These are phyloP conservation scores for Cladorrhinum samala DNA, from an alignment of 495 filamentous ascomycete species.

Conservation along the genomic window DNA sequence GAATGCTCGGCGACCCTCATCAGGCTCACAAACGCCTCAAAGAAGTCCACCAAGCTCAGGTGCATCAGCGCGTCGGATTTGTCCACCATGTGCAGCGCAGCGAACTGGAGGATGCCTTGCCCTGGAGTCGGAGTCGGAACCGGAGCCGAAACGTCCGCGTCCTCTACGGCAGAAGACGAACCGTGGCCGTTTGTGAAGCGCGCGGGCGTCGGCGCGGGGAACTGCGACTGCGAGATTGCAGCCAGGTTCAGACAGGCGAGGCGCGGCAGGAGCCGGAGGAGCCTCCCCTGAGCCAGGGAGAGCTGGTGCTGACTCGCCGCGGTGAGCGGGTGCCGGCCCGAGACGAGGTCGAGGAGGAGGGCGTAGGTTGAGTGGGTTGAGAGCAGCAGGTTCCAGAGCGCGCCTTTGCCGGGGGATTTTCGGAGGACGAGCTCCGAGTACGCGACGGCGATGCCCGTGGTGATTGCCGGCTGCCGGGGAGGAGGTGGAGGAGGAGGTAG, in stretches of 20 bases:
- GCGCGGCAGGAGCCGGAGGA: slow-evolving; percentile 64
- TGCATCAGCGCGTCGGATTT: slow-evolving; percentile 72
- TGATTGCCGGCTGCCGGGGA: slow-evolving; percentile 25
- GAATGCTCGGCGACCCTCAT: slow-evolving; percentile 41
- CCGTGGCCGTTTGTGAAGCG: slow-evolving; percentile 36
- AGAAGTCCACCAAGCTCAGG: slow-evolving; percentile 70
- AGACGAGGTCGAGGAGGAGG: slow-evolving; percentile 57
- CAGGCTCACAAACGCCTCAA: slow-evolving; percentile 54
- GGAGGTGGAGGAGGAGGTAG: slow-evolving; percentile 45
- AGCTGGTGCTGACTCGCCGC: slow-evolving; percentile 49
- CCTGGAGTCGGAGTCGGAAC: too few relatives aligned
- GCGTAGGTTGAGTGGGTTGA: slow-evolving; percentile 59
- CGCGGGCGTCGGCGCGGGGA: slow-evolving; percentile 52
- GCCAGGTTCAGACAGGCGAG: slow-evolving; percentile 60
- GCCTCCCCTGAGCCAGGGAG: slow-evolving; percentile 70
- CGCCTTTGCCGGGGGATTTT: slow-evolving; percentile 51
- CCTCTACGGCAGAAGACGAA: not conserved
- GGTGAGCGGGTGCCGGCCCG: slow-evolving; percentile 36
- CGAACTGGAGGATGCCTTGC: slow-evolving; percentile 67
- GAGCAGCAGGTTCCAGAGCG: slow-evolving; percentile 69
- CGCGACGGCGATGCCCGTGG: slow-evolving; percentile 1
- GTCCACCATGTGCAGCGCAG: slow-evolving; percentile 67
- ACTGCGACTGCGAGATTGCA: slow-evolving; percentile 51
- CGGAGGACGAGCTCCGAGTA: slow-evolving; percentile 30
- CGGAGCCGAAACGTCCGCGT: too few relatives aligned